Evolutionary conservation across 176 grass and related monocot genomes (phyloP), one percentile per base, ranked within the genome.

Genomic region (Aegilops tauschii): DNA sequence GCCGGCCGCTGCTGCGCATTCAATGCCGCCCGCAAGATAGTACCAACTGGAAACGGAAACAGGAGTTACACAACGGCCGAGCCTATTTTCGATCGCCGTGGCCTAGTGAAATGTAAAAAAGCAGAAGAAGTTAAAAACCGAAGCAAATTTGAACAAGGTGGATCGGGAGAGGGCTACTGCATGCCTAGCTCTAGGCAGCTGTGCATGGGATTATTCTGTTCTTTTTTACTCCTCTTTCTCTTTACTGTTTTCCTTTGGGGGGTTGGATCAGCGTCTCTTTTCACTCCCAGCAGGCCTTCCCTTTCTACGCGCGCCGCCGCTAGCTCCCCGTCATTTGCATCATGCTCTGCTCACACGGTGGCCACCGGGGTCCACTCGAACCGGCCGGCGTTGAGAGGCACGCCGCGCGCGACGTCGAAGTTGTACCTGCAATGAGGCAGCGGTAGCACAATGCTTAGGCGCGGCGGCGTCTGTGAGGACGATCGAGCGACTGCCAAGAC

Each of bases 361-460:
- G 45, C 36, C 80, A 85, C 82, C 25, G 73, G 56, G 8, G 91
- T 87, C 95, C 95, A 94, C 66, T 97, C 83, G 50, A 89, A 92
- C 76, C 88, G 92, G 36, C 95, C 94, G 79, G 20, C 67, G 59
- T 37, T 62, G 37, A 97, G 79, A 71, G 95, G 90, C 77, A 77
- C 36, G 28, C 83, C 92, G n/a, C 59, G 76, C 35, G 54, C 90
- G 30, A 97, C 78, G 86, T 97, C 92, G 61, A 93, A 97, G 82
- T 94, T 97, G 83, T 97, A 97, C 95, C 95, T 97, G 81, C 12
- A 61, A 9, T 4, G 37, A 29, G 34, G 54, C 9, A 35, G 9
- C 6, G 72, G 14, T 5, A 4, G 20, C 61, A 1, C 29, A 16
- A 18, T 17, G 40, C 28, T 90, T 84, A 90, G 17, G 17, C 39